phyloP scores from a whole-genome alignment of 2,329 filamentous ascomycete species.

The Tolypocladium inflatum region DNA sequence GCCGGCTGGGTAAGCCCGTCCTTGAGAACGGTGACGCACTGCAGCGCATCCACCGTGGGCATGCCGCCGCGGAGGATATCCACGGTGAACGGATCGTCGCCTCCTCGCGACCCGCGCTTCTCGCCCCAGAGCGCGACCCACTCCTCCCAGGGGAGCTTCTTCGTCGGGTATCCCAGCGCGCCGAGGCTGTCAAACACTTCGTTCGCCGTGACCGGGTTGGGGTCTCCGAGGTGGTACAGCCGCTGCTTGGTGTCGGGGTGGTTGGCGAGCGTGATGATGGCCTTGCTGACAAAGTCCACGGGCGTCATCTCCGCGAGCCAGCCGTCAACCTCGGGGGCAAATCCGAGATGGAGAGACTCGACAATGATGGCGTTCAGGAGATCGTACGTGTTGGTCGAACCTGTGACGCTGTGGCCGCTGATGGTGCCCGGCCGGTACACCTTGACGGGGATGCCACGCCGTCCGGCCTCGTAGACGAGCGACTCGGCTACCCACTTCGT shows the following conservation, averaged over 20 bases:
- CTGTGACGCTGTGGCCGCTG: constrained; percentile 65
- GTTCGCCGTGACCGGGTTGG: constrained; percentile 57
- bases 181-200: constrained; percentile 55
- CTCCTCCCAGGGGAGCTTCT: constrained; percentile 57
- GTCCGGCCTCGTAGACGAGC: constrained; percentile 59
- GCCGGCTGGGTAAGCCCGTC: constrained; percentile 58
- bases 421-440: constrained; percentile 70
- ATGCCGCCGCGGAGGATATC: constrained; percentile 74
- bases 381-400: constrained; percentile 71
- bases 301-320: constrained; percentile 82
- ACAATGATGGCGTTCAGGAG: constrained; percentile 67
- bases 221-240: constrained; percentile 67
- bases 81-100: constrained; percentile 64
- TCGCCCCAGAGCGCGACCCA: constrained; percentile 69
- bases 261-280: constrained; percentile 61
- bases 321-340: constrained; percentile 58
- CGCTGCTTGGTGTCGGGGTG: constrained; percentile 52
- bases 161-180: constrained; percentile 61
- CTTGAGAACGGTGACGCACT: constrained; percentile 63
- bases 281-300: constrained; percentile 69
- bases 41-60: constrained; percentile 64
- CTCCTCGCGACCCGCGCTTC: constrained; percentile 56
- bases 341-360: constrained; percentile 65
- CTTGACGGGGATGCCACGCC: constrained; percentile 59
- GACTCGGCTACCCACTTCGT: constrained; percentile 77